Conservation (phyloP, 2,329 filamentous ascomycete genomes). For the Pestalotiopsis sp. region DNA sequence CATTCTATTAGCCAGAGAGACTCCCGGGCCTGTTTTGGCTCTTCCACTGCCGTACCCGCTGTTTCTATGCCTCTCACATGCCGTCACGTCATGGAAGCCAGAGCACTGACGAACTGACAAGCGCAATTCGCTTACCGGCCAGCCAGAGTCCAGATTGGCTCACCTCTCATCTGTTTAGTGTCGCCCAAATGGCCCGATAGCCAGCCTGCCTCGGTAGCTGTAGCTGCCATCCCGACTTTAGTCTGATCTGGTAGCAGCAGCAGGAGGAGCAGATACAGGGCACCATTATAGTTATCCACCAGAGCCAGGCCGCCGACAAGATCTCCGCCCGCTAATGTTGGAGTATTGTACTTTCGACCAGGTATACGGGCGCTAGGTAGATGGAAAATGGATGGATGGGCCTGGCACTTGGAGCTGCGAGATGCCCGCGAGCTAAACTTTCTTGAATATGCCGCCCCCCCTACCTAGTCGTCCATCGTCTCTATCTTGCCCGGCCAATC, state of each 20-base stretch:
- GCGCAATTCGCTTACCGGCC: neutral
- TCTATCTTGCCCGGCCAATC: neutral
- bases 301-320: neutral
- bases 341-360: neutral
- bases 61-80: constrained; percentile 1
- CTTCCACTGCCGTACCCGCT: neutral
- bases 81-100: neutral
- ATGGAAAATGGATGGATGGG: neutral
- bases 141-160: neutral
- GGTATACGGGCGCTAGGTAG: neutral
- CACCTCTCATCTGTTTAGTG: neutral
- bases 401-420: constrained; percentile 1
- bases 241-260: neutral
- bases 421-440: constrained; percentile 15
- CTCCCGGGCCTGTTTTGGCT: neutral
- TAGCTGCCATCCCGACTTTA: neutral
- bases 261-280: neutral
- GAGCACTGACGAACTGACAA: neutral
- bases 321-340: neutral
- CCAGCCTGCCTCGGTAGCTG: neutral
- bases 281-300: neutral
- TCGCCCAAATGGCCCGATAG: neutral
- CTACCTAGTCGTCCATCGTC: neutral
- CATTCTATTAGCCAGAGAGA: neutral
- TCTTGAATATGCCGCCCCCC: neutral